Percentiles rank a stretch among this genome's conserved stretches.
Conservation (phyloP, 140 eudicot genomes). For the Erigeron philadelphicus region DNA sequence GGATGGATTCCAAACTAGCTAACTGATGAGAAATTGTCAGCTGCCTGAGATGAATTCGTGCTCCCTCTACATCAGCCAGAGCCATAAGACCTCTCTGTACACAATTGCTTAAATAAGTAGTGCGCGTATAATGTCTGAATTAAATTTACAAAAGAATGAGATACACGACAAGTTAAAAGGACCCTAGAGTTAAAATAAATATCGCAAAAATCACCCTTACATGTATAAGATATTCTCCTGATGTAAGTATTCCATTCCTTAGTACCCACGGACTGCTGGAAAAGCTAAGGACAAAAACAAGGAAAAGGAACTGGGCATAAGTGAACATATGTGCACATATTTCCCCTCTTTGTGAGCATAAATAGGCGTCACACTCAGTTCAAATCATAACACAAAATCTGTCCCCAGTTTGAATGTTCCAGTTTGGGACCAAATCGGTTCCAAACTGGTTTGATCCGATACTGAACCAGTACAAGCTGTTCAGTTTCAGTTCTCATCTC, state of each 20-base stretch:
- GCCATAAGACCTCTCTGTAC: conserved; percentile 95
- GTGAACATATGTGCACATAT: conserved; percentile 8
- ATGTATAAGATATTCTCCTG: conserved; percentile 92
- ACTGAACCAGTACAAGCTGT: not conserved
- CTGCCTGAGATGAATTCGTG: conserved; percentile 63
- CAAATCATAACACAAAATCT: not conserved
- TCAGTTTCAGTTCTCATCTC: not conserved
- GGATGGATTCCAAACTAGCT: conserved; percentile 95
- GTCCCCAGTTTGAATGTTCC: not conserved
- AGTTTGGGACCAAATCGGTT: not conserved
- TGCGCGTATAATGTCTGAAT: not conserved
- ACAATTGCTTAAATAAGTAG: conserved; percentile 17
- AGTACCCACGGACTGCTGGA: conserved; percentile 99
- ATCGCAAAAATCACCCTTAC: conserved; percentile 41
- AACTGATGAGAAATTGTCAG: conserved; percentile 77
- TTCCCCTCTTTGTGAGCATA: not conserved
- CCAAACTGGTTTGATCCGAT: not conserved
- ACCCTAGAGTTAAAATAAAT: not conserved
- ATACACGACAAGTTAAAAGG: conserved; percentile 4
- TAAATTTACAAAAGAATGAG: not conserved
- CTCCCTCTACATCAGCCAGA: conserved; percentile 96
- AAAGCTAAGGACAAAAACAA: conserved; percentile 59
- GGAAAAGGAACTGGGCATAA: no score
- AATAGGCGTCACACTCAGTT: not conserved
- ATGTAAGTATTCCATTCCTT: conserved; percentile 74